These are phyloP conservation scores for Diplosphaera chodatii DNA, from an alignment of 139 green algal species.

Conservation along the genomic window DNA sequence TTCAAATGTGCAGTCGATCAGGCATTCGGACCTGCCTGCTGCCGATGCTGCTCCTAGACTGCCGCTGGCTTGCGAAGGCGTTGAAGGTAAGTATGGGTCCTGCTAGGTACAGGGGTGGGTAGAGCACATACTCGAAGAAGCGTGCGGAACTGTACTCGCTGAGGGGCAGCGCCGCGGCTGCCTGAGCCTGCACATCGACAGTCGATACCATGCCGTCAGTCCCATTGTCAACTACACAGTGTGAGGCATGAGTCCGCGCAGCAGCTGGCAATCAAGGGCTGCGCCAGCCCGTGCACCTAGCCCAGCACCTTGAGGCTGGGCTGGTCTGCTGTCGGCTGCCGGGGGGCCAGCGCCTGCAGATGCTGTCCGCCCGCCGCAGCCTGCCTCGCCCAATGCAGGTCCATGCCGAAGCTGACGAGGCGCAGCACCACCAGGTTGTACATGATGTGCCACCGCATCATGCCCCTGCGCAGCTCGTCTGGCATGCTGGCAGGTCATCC, in stretches of 20 bases:
- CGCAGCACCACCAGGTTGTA: conserved; percentile 85
- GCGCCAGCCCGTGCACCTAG: too few relatives aligned
- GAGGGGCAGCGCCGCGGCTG: conserved; percentile 5
- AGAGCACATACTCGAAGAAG: conserved; percentile 72
- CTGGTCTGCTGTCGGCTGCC: not conserved
- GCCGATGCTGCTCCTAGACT: too few relatives aligned
- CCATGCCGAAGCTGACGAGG: conserved; percentile 74
- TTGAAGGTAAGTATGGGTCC: conserved; percentile 84
- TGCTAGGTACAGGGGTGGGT: conserved; percentile 90
- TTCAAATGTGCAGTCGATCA: conserved; percentile 1
- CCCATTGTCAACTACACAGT: too few relatives aligned
- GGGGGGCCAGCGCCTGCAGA: too few relatives aligned
- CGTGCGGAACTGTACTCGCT: conserved; percentile 26
- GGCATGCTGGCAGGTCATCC: too few relatives aligned
- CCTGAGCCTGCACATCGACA: conserved; percentile 3
- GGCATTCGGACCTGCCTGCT: not conserved
- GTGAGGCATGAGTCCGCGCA: too few relatives aligned
- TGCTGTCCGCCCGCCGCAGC: too few relatives aligned
- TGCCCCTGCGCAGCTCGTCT: conserved; percentile 16
- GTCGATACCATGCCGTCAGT: not conserved
- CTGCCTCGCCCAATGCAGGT: conserved; percentile 62
- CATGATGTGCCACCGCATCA: conserved; percentile 82
- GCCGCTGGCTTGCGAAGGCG: conserved; percentile 69
- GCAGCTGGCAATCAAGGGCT: too few relatives aligned
- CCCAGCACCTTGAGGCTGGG: not conserved